phyloP scores from a whole-genome alignment of 2,329 filamentous ascomycete genomes.

The Graphilbum sp. region DNA sequence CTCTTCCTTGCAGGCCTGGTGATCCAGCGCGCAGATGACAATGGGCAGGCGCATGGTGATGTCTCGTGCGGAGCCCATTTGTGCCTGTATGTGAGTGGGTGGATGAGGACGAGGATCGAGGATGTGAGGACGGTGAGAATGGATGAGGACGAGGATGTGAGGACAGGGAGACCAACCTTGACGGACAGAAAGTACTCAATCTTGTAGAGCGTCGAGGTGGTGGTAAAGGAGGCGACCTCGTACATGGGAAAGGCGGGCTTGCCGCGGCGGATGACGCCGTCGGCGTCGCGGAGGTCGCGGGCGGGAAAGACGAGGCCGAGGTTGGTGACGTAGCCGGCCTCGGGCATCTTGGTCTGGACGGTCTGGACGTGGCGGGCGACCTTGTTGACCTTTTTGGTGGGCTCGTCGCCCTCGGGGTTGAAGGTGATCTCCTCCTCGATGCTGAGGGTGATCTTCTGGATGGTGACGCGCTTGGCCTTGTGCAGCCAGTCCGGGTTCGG shows the following conservation, averaged over 20 bases:
- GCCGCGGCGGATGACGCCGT: constrained; percentile 72
- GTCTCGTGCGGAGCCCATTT: constrained; percentile 74
- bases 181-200: constrained; percentile 94
- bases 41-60: constrained; percentile 83
- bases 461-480: constrained; percentile 83
- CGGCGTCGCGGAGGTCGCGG: constrained; percentile 71
- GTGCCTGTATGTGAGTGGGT: constrained; percentile 46
- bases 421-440: constrained; percentile 99
- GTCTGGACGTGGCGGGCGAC: constrained; percentile 69
- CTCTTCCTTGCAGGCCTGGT: constrained; percentile 91
- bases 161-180: constrained; percentile 43
- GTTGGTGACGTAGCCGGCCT: constrained; percentile 85
- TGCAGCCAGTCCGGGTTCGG: constrained; percentile 83
- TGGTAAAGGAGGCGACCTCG: constrained; percentile 79
- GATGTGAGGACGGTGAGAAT: not conserved
- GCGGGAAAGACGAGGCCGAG: constrained; percentile 80
- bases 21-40: constrained; percentile 88
- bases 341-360: constrained; percentile 72
- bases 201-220: constrained; percentile 86
- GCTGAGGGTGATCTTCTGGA: constrained; percentile 81
- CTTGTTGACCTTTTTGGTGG: constrained; percentile 74
- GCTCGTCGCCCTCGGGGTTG: constrained; percentile 93
- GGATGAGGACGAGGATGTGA: not conserved
- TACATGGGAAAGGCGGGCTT: constrained; percentile 83
- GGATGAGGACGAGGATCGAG: not conserved